A percentile compares a stretch with the other conserved stretches of the same genome.
Evolutionary conservation across 495 filamentous ascomycete species (phyloP).

Genomic region (Schizothecium vesticola): DNA sequence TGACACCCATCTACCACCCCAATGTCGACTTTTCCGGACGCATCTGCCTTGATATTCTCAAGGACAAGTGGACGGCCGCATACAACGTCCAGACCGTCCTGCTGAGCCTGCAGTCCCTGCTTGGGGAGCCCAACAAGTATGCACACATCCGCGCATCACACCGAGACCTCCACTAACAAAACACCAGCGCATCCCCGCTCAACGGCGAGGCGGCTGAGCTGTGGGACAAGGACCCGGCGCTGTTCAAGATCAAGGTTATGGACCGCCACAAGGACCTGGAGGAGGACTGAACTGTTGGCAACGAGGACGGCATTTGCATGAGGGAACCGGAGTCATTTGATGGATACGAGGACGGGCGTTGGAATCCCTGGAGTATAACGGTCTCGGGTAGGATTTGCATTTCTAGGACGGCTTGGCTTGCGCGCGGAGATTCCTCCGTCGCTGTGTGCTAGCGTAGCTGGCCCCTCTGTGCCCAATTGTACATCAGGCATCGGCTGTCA

Average conservation of each 20-base stretch:
- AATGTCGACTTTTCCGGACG: constrained; percentile 90
- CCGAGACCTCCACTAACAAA: constrained; percentile 5
- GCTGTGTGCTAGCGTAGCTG: constrained; percentile 25
- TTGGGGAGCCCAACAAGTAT: constrained; percentile 98
- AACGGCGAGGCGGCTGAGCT: constrained; percentile 95
- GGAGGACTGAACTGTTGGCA: constrained; percentile 39
- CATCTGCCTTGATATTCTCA: constrained; percentile 94
- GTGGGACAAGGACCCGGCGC: constrained; percentile 83
- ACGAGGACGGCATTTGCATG: constrained; percentile 9
- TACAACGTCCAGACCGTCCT: constrained; percentile 93
- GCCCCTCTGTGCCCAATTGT: constrained; percentile 13
- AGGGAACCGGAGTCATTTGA: constrained; percentile 39
- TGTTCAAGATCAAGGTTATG: constrained; percentile 72
- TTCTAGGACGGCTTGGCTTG: constrained; percentile 27
- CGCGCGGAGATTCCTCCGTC: constrained; percentile 26
- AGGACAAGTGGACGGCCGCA: constrained; percentile 93
- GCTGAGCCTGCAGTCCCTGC: constrained; percentile 86
- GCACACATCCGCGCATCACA: neutral
- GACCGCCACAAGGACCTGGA: constrained; percentile 53
- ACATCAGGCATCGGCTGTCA: constrained; percentile 30
- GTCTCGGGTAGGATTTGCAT: constrained; percentile 26
- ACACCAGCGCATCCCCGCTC: constrained; percentile 74
- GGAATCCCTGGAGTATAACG: constrained; percentile 20
- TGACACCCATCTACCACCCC: constrained; percentile 89
- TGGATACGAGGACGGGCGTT: constrained; percentile 19